These are phyloP conservation scores for Psilocybe azurescens DNA, from an alignment of 768 basidiomycete genomes.

Conservation along the genomic window DNA sequence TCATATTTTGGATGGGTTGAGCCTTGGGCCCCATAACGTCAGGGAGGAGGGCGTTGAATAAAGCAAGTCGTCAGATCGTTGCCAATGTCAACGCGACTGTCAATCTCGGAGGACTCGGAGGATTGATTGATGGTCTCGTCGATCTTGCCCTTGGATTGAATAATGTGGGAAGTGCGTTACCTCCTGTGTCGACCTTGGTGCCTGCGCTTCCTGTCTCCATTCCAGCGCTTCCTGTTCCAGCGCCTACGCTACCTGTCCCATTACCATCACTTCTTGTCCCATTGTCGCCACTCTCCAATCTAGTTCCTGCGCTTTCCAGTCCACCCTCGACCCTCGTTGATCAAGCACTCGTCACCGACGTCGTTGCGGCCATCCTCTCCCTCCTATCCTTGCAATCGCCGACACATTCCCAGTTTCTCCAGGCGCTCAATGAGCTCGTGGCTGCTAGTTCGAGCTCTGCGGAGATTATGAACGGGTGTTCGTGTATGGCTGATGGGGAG, in stretches of 20 bases:
- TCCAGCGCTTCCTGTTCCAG: neutral
- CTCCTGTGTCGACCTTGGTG: neutral
- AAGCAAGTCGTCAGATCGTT: constrained; percentile 7
- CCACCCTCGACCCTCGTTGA: neutral
- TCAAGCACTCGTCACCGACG: constrained; percentile 5
- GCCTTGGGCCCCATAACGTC: constrained; percentile 24
- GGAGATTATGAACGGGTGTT: constrained; percentile 4
- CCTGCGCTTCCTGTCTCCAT: neutral
- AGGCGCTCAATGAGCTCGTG: constrained; percentile 6
- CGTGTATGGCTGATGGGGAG: neutral
- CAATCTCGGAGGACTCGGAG: constrained; percentile 3
- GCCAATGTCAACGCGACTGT: constrained; percentile 8
- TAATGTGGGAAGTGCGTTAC: neutral
- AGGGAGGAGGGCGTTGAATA: neutral
- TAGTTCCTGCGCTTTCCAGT: neutral
- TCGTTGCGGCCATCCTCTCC: constrained; percentile 14
- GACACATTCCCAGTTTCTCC: constrained; percentile 13
- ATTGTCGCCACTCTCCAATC: neutral
- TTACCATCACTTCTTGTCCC: neutral
- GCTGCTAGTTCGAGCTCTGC: constrained; percentile 3
- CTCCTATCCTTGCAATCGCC: constrained; percentile 9
- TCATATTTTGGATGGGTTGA: constrained; percentile 25
- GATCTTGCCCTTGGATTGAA: constrained; percentile 21
- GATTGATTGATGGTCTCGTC: constrained; percentile 16
- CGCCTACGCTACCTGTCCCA: neutral